Base-by-base conservation (phyloP, 768 basidiomycete genomes). In the Xerocomellus amylosporus region DNA sequence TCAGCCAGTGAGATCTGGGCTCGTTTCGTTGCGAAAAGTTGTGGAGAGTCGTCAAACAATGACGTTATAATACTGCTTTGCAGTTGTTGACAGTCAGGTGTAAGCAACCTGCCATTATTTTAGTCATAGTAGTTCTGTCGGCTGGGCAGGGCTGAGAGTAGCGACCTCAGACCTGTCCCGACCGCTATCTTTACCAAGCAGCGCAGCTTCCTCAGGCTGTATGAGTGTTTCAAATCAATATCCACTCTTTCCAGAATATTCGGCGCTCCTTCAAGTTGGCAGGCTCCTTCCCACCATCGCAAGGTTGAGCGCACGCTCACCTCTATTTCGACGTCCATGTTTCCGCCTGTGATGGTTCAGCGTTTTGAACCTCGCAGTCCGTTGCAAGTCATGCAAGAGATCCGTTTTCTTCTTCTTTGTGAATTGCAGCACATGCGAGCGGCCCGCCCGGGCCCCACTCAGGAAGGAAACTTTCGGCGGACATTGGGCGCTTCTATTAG, bases 181-280 rank as follows among this genome's bases (percentile, higher is more conserved):
- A 24, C 24, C 24, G 4, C 8, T 4, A 8, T 14, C 19, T 31
- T 42, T 24, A 41, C 36, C n/a, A 12, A 36, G 36, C 53, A 28
- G 53, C n/a, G 36, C 22, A 19, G 28, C 30, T 38, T 55, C 53
- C 54, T n/a, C n/a, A n/a, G n/a, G n/a, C n/a, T 44, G 42, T 55
- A 15, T n/a, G 12, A n/a, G 3, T 8, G 17, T 17, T 47, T 47
- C 49, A n/a, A 22, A n/a, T 20, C 30, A n/a, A n/a, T n/a, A n/a
- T 48, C 4, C 12, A 17, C 17, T 13, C n/a, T n/a, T 26, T 15
- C 12, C n/a, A 7, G 42, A 45, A 30, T 9, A 30, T 38, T 19
- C n/a, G 8, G 10, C 8, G 2, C 8, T 4, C n/a, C 37, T 38
- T 19, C 37, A n/a, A 19, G 24, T 24, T 24, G 24, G 4, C 7